Evolutionary conservation across 2,329 filamentous ascomycete species (phyloP), one percentile per base, ranked within the genome.

Genomic region (Exophiala lecanii-corni): DNA sequence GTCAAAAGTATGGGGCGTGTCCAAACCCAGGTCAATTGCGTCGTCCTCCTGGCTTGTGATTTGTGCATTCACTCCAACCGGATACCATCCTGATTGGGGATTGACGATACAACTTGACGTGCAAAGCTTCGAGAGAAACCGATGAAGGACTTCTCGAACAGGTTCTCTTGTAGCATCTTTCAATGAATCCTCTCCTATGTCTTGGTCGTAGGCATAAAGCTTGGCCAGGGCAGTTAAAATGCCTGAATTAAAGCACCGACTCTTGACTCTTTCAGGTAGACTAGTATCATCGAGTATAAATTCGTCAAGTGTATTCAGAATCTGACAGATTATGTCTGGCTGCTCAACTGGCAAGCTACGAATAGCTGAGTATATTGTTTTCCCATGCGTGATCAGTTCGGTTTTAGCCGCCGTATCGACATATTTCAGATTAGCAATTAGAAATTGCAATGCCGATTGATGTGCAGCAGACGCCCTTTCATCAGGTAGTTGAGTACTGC

Each of bases 11-110:
- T 81, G 75, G 6, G 86, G 72, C 23, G 75, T 81, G 51, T 88
- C 85, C 6, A 89, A 68, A 1, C 81, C 82, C 33, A 84, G 66
- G 42, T 83, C 78, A 40, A 81, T 76, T 30, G 66, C 66, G 16
- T 67, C 60, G 32, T 77, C 67, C 32, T 70, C 65, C 3, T 70
- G 59, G 25, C 70, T 63, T 32, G 68, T 63, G 15, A 73, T 68
- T 40, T 84, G 78, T 2, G 79, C 72, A 46, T 84, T 79, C 35
- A 75, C 69, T 9, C 78, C 77, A 30, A 82, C 79, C 5, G 89
- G 86, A 62, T 97, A 97, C 64, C 88, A 86, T n/a, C 89, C 89
- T 25, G 79, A 80, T 45, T 86, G 82, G 3, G 81, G 76, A 40
- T 89, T 77, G 39, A 95, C 68, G 2, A 94, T 75, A 10, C 91